Evolutionary conservation across 1,139 yeast genomes (phyloP), one percentile per base, ranked within the genome.

Genomic region (Blastobotrys aristatus): DNA sequence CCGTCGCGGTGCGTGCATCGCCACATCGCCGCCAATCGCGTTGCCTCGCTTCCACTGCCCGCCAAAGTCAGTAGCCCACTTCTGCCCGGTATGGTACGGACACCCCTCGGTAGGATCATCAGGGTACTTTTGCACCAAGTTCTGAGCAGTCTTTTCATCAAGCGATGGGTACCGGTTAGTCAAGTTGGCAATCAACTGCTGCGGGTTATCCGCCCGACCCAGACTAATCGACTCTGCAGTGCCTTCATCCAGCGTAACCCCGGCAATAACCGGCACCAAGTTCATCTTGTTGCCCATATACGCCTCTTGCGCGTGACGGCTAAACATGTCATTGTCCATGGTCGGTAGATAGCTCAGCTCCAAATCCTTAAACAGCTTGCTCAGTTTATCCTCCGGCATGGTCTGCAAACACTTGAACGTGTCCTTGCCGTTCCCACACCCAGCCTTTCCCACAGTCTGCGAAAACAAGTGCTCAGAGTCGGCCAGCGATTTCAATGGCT

Each of bases 171-270:
- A 53, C 13, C 33, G 49, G 50, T 5, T 39, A 40, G 7, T 44
- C 48, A 3, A 53, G 43, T 1, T 52, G 46, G 5, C 47, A 35
- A 33, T 56, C 51, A 8, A 37, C 26, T 17, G 47, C 40, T 1
- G 44, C 24, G n/a, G 48, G 22, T 2, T 52, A 47, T 1, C 26
- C 13, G 7, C 29, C 7, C 50, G 34, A 27, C 50, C 44, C 18
- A 35, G 22, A 2, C 33, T 20, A 11, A 42, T 13, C 14, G 34
- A 14, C 33, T 57, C 53, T 5, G 53, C 2, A 2, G 61, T 52
- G 4, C 61, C 61, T 33, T 57, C 61, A 38, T 57, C 61, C 44
- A 52, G 50, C 32, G 50, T 47, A 30, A 41, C 49, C 13, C 61
- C 61, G 27, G 51, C 36, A 18, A 57, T 56, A 24, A 43, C 45